phyloP scores from a whole-genome alignment of 768 basidiomycete genomes.

The Mycena kentingensis region DNA sequence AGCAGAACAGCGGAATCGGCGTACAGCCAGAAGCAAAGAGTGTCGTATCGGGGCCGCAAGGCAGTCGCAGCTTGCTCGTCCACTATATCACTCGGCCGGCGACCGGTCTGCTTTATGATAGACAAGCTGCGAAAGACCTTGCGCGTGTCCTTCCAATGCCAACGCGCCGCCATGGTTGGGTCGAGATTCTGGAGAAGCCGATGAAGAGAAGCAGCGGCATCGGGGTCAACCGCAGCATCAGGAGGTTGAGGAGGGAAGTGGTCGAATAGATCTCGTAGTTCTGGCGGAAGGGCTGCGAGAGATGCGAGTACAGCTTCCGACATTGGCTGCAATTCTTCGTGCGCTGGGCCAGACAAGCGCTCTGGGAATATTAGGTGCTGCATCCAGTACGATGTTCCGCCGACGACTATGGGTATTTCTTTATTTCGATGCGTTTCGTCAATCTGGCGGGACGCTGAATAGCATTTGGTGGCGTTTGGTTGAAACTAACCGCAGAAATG shows the following conservation, averaged over 20 bases:
- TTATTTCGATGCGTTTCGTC: conserved; percentile 63
- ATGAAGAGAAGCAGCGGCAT: conserved; percentile 65
- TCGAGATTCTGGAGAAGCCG: conserved; percentile 70
- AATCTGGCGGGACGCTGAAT: too few species aligned
- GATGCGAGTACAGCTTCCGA: conserved; percentile 43
- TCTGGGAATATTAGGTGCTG: conserved; percentile 93
- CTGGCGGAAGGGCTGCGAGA: conserved; percentile 47
- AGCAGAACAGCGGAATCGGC: conserved; percentile 65
- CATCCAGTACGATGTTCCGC: conserved; percentile 97
- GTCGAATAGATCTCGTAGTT: conserved; percentile 52
- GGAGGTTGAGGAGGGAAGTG: conserved; percentile 62
- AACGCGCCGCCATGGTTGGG: conserved; percentile 69
- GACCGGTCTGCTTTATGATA: conserved; percentile 72
- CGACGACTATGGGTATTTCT: conserved; percentile 85
- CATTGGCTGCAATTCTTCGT: conserved; percentile 17
- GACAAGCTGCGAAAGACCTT: conserved; percentile 83
- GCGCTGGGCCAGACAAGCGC: conserved; percentile 47
- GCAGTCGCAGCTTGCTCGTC: conserved; percentile 54
- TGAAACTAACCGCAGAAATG: conserved; percentile 60
- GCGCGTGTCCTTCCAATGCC: conserved; percentile 96
- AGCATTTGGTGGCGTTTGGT: too few species aligned
- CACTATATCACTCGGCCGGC: conserved; percentile 67
- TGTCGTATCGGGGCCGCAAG: conserved; percentile 63
- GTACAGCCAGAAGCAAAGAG: conserved; percentile 90
- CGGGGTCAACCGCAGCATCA: conserved; percentile 54